A percentile compares a stretch with the other conserved stretches of the same genome.
Evolutionary conservation across 208 protist genomes (phyloP).

Genomic region (Acanthamoeba triangularis): DNA sequence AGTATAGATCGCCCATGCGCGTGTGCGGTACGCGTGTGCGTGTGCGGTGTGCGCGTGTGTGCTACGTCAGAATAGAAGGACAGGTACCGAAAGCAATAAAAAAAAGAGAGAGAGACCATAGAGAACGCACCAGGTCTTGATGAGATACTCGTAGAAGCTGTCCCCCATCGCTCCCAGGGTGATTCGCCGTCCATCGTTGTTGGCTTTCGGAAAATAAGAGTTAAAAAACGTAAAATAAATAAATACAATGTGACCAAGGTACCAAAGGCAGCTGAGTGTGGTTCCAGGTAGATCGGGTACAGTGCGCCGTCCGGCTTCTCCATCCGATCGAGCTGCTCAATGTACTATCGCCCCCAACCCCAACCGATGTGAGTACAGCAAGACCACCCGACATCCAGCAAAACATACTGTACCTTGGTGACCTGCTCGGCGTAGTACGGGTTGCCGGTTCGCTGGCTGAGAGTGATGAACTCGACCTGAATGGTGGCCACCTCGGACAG

Average conservation of each 20-base stretch:
- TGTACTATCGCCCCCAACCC: neutral
- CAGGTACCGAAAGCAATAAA: neutral
- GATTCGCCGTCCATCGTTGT: neutral
- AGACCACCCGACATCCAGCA: neutral
- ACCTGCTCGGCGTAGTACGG: slow-evolving; percentile 79
- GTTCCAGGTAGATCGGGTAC: slow-evolving; percentile 83
- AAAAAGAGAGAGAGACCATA: too few species aligned
- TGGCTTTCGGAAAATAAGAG: neutral
- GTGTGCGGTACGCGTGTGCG: neutral
- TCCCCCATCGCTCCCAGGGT: slow-evolving; percentile 89
- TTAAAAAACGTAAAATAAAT: neutral
- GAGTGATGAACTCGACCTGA: slow-evolving; percentile 92
- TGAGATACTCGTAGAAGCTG: slow-evolving; percentile 91
- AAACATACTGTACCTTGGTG: slow-evolving; percentile 67
- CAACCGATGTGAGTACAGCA: neutral
- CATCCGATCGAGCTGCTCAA: slow-evolving; percentile 58
- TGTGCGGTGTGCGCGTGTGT: neutral
- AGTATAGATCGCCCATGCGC: neutral
- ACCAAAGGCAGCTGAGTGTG: slow-evolving; percentile 34
- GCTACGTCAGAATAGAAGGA: neutral
- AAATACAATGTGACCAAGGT: neutral
- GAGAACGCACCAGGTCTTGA: slow-evolving; percentile 82
- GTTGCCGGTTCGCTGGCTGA: slow-evolving; percentile 89
- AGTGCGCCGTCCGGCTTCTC: slow-evolving; percentile 65
- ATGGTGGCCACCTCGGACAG: slow-evolving; percentile 91